Evolutionary conservation across 805 yeast genomes (phyloP), one percentile per base, ranked within the genome.

Genomic region (Pichia heedii): DNA sequence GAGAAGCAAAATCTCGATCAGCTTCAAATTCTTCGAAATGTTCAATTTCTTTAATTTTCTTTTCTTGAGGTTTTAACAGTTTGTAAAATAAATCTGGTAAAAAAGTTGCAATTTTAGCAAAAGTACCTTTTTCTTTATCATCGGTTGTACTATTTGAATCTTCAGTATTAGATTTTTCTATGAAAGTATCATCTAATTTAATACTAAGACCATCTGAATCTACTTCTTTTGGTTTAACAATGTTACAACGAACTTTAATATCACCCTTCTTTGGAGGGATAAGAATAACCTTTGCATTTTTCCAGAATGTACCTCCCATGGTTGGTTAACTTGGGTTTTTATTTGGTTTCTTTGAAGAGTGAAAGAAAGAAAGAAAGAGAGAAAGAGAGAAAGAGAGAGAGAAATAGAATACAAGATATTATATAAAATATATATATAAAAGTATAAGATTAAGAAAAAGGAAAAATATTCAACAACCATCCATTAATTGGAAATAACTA

Each of bases 1-100:
- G 47, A 7, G 52, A 48, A 19, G 16, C 22, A 16, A 16, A 26
- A n/a, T 34, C 45, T n/a, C 24, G 22, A 10, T 37, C 35, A 32
- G 22, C 15, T 34, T 48, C 41, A 27, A 21, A 22, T 20, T 37
- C 38, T 15, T 37, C 38, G 12, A 22, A 8, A n/a, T 30, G n/a
- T 33, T 43, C 35, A 11, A 30, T 16, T 6, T 19, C 8, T 40
- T 10, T 13, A 27, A 33, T 19, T 9, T 24, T 27, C n/a, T 37
- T 10, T 12, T 39, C 34, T 13, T 32, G 16, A 16, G 30, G 16
- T 32, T 32, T 22, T 27, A 11, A 15, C 15, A 15, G 8, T n/a
- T 20, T 21, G 8, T 34, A 3, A 21, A 34, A 8, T 15, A 4
- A 13, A 29, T 29, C 15, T 1, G 32, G 32, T 13, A 29, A 13